These are phyloP conservation scores for Paramecium tetraurelia DNA, from an alignment of 73 alveolate species.

Conservation along the genomic window DNA sequence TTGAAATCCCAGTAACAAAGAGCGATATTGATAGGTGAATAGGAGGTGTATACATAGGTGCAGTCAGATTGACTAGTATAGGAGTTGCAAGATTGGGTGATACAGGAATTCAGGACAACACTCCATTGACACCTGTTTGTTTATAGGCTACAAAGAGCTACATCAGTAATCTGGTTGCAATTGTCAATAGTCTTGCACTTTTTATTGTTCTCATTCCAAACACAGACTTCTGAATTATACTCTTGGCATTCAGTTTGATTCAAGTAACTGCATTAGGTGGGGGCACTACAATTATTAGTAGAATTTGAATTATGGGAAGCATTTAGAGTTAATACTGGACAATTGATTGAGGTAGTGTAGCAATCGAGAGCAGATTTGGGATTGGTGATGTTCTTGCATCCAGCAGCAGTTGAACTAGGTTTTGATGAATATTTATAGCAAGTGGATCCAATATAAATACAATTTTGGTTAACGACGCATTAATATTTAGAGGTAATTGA, in stretches of 20 bases:
- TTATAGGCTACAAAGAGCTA: background rate
- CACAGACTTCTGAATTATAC: too few relatives aligned
- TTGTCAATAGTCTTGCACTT: background rate
- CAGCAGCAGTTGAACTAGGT: background rate
- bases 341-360: background rate
- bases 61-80: background rate
- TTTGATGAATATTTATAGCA: background rate
- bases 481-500: background rate
- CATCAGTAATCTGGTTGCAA: background rate
- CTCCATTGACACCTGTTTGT: background rate
- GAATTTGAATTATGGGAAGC: background rate
- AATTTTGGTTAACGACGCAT: background rate
- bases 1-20: background rate
- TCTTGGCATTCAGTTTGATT: too few relatives aligned
- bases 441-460: background rate
- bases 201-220: too few relatives aligned
- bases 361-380: background rate
- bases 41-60: background rate
- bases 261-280: too few relatives aligned
- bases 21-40: background rate
- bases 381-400: background rate
- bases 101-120: background rate
- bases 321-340: background rate
- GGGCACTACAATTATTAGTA: too few relatives aligned
- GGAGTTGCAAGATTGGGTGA: background rate